phyloP scores from a whole-genome alignment of 208 protist species.

The Giardia muris region DNA sequence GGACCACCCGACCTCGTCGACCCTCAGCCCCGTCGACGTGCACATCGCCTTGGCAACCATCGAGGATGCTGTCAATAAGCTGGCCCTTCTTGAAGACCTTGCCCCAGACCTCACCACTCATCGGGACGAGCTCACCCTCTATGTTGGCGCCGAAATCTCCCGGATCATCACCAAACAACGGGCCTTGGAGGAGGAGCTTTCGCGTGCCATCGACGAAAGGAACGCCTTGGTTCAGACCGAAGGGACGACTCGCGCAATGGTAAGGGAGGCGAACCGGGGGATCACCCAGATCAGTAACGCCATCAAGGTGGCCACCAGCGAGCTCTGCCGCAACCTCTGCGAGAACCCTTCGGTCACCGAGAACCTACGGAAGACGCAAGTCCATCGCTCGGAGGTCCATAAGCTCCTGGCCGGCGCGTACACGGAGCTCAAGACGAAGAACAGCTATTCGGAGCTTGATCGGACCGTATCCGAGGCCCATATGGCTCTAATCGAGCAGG shows the following conservation, averaged over 20 bases:
- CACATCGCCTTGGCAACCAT: conserved; percentile 20
- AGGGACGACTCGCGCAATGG: conserved; percentile 33
- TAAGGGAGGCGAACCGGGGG: conserved; percentile 35
- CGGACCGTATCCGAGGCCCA: not conserved
- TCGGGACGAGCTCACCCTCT: conserved; percentile 44
- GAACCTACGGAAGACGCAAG: conserved; percentile 45
- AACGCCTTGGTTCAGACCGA: conserved; percentile 26
- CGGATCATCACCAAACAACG: conserved; percentile 42
- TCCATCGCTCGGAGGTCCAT: conserved; percentile 35
- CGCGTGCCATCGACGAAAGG: conserved; percentile 34
- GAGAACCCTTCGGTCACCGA: conserved; percentile 46
- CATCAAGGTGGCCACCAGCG: conserved; percentile 41
- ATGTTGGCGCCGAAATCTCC: conserved; percentile 44
- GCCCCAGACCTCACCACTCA: conserved; percentile 45
- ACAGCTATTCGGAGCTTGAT: conserved; percentile 30
- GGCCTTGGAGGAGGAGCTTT: conserved; percentile 37
- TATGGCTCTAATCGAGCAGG: not conserved
- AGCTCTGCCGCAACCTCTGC: conserved; percentile 43
- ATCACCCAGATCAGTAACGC: conserved; percentile 35
- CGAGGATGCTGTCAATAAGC: conserved; percentile 45
- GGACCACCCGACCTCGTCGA: not conserved
- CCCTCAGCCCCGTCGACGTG: not conserved
- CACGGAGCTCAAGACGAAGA: conserved; percentile 31
- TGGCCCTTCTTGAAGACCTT: conserved; percentile 41
- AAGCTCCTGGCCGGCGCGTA: conserved; percentile 29